These are phyloP conservation scores for Closterium sp. DNA, from an alignment of 139 green algal species.

Conservation along the genomic window DNA sequence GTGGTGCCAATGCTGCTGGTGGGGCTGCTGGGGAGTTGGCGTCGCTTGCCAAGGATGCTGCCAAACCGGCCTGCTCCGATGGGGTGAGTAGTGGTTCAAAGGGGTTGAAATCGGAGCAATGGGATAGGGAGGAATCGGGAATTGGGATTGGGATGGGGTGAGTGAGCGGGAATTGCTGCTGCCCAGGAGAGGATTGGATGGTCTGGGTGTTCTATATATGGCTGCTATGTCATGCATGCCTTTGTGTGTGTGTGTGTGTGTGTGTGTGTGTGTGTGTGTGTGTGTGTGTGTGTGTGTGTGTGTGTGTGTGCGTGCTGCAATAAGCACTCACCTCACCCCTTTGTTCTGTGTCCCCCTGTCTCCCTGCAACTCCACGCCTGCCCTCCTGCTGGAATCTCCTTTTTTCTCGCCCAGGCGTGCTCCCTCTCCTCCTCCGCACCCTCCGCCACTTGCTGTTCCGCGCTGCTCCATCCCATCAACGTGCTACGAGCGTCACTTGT, in stretches of 20 bases:
- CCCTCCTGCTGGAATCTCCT: neutral
- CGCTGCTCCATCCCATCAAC: neutral
- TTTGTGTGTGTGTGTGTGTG: too few relatives aligned
- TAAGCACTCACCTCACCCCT: too few relatives aligned
- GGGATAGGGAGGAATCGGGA: neutral
- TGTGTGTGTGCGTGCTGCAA: too few relatives aligned
- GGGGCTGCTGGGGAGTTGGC: neutral
- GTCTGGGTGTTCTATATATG: too few relatives aligned
- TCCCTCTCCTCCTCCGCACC: neutral
- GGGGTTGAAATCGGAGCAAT: neutral
- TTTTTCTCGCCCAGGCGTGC: neutral
- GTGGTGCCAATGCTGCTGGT: neutral
- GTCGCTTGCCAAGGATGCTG: neutral
- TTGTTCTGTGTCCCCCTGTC: neutral
- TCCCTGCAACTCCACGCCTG: neutral
- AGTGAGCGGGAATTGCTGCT: neutral
- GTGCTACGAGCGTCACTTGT: neutral
- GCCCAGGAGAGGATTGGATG: too few relatives aligned
- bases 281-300: too few relatives aligned
- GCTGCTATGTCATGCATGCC: too few relatives aligned
- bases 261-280: too few relatives aligned
- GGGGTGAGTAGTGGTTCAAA: neutral
- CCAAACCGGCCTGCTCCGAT: neutral
- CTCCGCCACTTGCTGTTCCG: neutral
- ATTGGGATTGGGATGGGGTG: neutral